Percentiles rank a stretch among this genome's conserved stretches.
These are phyloP conservation scores for Themeda triandra DNA, from an alignment of 176 grass and related monocot genomes.

Conservation along the genomic window DNA sequence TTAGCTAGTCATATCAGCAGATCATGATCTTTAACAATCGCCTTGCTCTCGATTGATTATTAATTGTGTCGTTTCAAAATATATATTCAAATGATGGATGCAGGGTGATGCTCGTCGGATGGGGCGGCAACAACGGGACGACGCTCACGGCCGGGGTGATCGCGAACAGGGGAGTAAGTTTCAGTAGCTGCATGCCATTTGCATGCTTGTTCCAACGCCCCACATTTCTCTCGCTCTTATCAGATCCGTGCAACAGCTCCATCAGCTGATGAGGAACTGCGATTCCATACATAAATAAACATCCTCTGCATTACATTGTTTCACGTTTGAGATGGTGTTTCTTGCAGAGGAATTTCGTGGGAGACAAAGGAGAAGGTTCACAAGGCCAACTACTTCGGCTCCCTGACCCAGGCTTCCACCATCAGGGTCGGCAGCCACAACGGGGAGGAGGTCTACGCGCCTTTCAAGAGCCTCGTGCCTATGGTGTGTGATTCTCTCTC, in stretches of 20 bases:
- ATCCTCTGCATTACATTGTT: neutral
- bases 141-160: constrained; percentile 89
- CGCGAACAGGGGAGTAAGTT: constrained; percentile 81
- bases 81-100: neutral
- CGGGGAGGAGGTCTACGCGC: constrained; percentile 89
- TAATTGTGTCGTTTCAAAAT: neutral
- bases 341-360: constrained; percentile 84
- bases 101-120: constrained; percentile 96
- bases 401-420: constrained; percentile 85
- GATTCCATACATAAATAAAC: neutral
- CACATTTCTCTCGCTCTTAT: neutral
- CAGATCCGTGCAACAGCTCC: no score
- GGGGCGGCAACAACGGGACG: constrained; percentile 91
- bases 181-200: neutral
- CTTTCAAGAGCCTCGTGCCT: constrained; percentile 91
- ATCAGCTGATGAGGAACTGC: neutral
- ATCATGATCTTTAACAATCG: no score
- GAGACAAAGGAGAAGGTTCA: constrained; percentile 92
- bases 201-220: neutral
- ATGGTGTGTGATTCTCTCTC: neutral
- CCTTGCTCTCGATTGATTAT: no score
- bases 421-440: constrained; percentile 41
- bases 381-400: constrained; percentile 94
- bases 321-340: neutral
- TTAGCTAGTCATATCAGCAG: no score